phyloP scores from a whole-genome alignment of 2,329 filamentous ascomycete species.

The Meredithiella fracta region DNA sequence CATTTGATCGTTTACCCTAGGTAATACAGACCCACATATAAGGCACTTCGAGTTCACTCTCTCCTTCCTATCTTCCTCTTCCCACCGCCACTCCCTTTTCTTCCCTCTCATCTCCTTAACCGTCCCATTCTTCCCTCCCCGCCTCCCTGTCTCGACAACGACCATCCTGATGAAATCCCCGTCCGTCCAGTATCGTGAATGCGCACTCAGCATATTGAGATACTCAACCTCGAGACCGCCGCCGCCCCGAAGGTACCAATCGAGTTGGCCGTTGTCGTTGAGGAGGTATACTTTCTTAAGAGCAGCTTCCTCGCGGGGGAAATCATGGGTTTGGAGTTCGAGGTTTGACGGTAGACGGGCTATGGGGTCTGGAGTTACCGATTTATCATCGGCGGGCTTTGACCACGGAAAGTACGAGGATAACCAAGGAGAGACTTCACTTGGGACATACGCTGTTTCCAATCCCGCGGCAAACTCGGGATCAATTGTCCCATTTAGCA shows the following conservation, averaged over 20 bases:
- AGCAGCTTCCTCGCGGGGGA: slow-evolving; percentile 77
- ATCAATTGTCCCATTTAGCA: slow-evolving; percentile 82
- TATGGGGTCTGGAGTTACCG: too few species aligned
- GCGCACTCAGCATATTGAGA: slow-evolving; percentile 87
- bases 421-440: slow-evolving; percentile 47
- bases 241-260: slow-evolving; percentile 71
- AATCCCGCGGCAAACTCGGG: slow-evolving; percentile 59
- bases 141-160: slow-evolving; percentile 62
- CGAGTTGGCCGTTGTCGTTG: slow-evolving; percentile 93
- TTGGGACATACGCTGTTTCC: slow-evolving; percentile 64
- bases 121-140: slow-evolving; percentile 32
- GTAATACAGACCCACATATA: background rate
- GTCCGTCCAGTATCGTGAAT: slow-evolving; percentile 85
- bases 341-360: slow-evolving; percentile 45
- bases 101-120: background rate
- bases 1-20: too few species aligned
- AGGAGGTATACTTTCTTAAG: slow-evolving; percentile 75
- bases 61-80: background rate
- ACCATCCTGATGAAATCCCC: slow-evolving; percentile 80
- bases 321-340: slow-evolving; percentile 93
- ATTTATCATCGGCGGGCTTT: too few species aligned
- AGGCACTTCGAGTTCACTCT: too few species aligned
- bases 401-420: too few species aligned
- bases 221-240: slow-evolving; percentile 91
- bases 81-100: background rate